Base-by-base conservation (phyloP, 2,329 filamentous ascomycete species). In the Monilinia fructicola region DNA sequence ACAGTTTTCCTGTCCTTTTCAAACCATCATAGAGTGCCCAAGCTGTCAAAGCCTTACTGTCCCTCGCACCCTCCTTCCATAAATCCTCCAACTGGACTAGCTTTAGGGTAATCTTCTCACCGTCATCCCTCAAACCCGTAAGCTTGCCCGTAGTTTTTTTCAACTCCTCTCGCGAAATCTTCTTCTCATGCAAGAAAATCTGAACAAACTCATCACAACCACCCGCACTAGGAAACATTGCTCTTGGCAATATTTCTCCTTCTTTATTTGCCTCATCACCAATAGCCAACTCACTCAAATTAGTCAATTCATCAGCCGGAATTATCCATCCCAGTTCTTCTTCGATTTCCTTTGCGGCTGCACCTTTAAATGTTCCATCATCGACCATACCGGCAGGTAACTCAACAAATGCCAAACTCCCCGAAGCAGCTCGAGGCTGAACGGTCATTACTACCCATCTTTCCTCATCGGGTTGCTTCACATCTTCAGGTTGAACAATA, bases 41-140 rank as follows among this genome's bases (percentile, higher is more conserved):
- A 4, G 86, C 86, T 23, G 81, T 79, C 58, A 89, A 79, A n/a
- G 83, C 82, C 76, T 88, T 89, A 1, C 82, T 81, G 72, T 89
- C 86, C 23, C 84, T 78, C 0, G 80, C 82, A 0, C 83, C 86
- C 71, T 83, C 84, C 69, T 76, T 79, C 86, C 85, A 88, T 11
- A 87, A 77, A 69, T 87, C 80, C 70, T 79, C 77, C 78, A 87
- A 79, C 54, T 77, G 81, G 16, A 88, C 83, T 38, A 88, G 74
- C 76, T 84, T 86, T 66, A 88, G 76, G 14, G 84, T 86, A 69
- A 88, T 88, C 78, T 81, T 87, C 78, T 89, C 86, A 2, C 85
- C 85, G 11, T 86, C 73, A 7, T 83, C 81, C 61, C 85, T 78
- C 71, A 87, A 71, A 0, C 86, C 86, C 28, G 85, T 88, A 61